Evolutionary conservation across 306 rosid genomes (phyloP).

Genomic region (Rosa rugosa): DNA sequence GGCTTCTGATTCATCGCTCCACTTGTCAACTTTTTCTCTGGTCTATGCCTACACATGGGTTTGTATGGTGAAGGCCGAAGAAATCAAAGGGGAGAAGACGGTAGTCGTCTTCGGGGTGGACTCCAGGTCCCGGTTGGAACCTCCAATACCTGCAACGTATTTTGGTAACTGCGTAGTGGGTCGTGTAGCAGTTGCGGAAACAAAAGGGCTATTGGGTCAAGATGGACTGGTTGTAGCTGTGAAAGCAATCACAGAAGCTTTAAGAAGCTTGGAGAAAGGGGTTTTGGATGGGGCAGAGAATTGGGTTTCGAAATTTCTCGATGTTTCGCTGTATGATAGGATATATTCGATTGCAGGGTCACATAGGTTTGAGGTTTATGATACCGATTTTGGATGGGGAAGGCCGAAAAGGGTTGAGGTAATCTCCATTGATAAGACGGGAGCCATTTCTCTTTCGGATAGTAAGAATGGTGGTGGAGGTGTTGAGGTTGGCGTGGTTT

Average conservation of each 20-base stretch:
- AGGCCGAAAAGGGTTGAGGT: constrained; percentile 31
- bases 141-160: constrained; percentile 16
- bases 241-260: background rate
- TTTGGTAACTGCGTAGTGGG: constrained; percentile 27
- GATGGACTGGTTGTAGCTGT: constrained; percentile 14
- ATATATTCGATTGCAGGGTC: constrained; percentile 16
- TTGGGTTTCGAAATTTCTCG: background rate
- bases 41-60: constrained; percentile 16
- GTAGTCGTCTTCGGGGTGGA: background rate
- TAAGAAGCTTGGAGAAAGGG: constrained; percentile 17
- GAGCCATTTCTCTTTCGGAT: constrained; percentile 5
- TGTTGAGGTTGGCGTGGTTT: constrained; percentile 27
- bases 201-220: constrained; percentile 18
- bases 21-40: constrained; percentile 1
- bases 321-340: background rate
- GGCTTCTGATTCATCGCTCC: background rate
- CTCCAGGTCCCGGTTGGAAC: constrained; percentile 13
- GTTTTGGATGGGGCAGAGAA: constrained; percentile 1
- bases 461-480: constrained; percentile 25
- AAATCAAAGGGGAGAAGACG: background rate
- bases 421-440: background rate
- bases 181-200: background rate
- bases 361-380: constrained; percentile 24
- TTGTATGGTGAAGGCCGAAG: constrained; percentile 9
- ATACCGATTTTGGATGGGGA: constrained; percentile 51